Evolutionary conservation across 73 alveolate genomes (phyloP).

Genomic region (Symbiodinium natans): DNA sequence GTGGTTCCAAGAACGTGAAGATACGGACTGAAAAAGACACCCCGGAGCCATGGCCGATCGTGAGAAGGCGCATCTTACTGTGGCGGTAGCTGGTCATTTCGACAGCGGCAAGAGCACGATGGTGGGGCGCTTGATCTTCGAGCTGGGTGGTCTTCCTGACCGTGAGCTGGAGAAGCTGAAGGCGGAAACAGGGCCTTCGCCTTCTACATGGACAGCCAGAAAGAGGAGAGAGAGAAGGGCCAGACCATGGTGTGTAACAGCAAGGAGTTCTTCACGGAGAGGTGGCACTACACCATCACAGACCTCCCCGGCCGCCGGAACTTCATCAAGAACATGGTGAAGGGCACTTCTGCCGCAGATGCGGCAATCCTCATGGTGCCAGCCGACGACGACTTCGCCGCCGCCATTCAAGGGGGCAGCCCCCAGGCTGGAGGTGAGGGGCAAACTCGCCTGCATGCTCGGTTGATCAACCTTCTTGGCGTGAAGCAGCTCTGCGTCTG

Average conservation of each 20-base stretch:
- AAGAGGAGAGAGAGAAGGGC: too few relatives aligned
- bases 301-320: slow-evolving; percentile 99
- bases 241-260: too few relatives aligned
- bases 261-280: slow-evolving; percentile 98
- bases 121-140: too few relatives aligned
- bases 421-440: slow-evolving; percentile 93
- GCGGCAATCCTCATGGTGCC: slow-evolving; percentile 97
- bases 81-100: neutral
- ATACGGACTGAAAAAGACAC: too few relatives aligned
- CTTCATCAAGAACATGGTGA: slow-evolving; percentile 98
- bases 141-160: slow-evolving; percentile 97
- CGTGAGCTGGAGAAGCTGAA: slow-evolving; percentile 98
- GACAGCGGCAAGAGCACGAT: slow-evolving; percentile 7
- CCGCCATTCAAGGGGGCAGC: too few relatives aligned
- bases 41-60: neutral
- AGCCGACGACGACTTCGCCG: slow-evolving; percentile 94
- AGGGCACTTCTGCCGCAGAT: slow-evolving; percentile 98
- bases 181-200: slow-evolving; percentile 98
- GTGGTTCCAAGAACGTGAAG: too few relatives aligned
- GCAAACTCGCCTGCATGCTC: slow-evolving; percentile 98
- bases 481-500: slow-evolving; percentile 97
- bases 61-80: neutral
- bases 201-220: slow-evolving; percentile 98
- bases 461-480: slow-evolving; percentile 98
- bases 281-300: slow-evolving; percentile 98